Conservation (phyloP, 2,329 filamentous ascomycete genomes). For the Cryphonectria parasitica region DNA sequence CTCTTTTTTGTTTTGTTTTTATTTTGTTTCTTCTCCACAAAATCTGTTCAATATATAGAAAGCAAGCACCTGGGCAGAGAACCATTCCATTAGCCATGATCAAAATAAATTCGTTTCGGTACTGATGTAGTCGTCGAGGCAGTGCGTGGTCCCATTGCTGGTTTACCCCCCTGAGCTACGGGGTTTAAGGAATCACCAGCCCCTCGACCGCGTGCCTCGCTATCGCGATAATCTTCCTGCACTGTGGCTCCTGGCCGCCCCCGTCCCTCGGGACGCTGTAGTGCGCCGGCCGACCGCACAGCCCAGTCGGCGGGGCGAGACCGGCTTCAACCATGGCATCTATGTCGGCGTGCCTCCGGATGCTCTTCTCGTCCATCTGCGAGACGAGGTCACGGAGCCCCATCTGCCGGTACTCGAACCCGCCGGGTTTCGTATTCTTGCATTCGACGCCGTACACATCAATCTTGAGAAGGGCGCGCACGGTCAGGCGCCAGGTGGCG, state of each 20-base stretch:
- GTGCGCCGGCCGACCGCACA: constrained; percentile 15
- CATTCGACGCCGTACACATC: constrained; percentile 59
- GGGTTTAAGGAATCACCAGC: constrained; percentile 54
- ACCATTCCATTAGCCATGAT: not conserved
- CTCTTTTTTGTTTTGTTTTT: no score
- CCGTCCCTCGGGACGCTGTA: constrained; percentile 28
- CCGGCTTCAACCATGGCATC: constrained; percentile 51
- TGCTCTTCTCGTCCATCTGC: constrained; percentile 56
- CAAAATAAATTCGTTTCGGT: not conserved
- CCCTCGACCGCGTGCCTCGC: constrained; percentile 58
- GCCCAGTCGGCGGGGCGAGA: constrained; percentile 26
- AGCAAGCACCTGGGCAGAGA: not conserved
- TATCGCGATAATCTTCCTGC: constrained; percentile 56
- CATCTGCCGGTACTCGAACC: constrained; percentile 39
- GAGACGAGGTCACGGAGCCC: constrained; percentile 60
- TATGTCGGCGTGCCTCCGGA: constrained; percentile 52
- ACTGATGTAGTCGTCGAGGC: not conserved
- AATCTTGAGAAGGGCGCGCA: constrained; percentile 57
- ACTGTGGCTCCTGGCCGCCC: constrained; percentile 48
- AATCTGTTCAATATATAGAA: not conserved
- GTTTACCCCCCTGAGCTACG: not conserved
- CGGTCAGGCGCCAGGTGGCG: constrained; percentile 55
- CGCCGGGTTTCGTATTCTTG: constrained; percentile 26
- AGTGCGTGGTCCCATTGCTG: not conserved
- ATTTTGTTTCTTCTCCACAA: no score